Evolutionary conservation across 1,284 basidiomycete genomes (phyloP).

Genomic region (Malassezia restricta): DNA sequence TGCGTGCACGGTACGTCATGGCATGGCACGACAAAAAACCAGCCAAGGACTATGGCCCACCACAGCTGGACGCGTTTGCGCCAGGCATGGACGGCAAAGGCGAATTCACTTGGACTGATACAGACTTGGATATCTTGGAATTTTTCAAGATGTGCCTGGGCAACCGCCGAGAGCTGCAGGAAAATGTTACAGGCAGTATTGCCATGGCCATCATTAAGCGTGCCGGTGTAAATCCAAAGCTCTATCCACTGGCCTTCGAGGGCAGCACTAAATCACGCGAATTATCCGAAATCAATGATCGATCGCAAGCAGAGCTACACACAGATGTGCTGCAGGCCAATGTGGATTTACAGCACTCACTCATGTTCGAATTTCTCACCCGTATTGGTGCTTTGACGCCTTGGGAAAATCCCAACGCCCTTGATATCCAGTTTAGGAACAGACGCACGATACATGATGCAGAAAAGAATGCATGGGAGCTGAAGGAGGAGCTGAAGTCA

Average conservation of each 20-base stretch:
- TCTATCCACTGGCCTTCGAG: conserved; percentile 8
- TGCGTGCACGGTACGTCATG: conserved; percentile 25
- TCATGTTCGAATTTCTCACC: conserved; percentile 22
- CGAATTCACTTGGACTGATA: conserved; percentile 50
- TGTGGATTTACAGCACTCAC: conserved; percentile 23
- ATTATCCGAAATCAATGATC: no score
- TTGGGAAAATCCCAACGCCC: conserved; percentile 26
- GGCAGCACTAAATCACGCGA: no score
- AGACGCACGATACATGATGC: conserved; percentile 1
- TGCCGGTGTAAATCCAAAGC: conserved; percentile 45
- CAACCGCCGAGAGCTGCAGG: conserved; percentile 55
- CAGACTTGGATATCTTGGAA: conserved; percentile 58
- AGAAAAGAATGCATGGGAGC: not conserved
- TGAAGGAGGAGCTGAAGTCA: not conserved
- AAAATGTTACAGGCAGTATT: conserved; percentile 55
- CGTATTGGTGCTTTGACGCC: conserved; percentile 23
- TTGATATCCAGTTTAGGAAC: conserved; percentile 22
- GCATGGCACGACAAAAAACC: conserved; percentile 7
- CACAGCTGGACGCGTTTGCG: conserved; percentile 6
- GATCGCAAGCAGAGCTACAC: not conserved
- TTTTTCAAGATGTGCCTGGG: conserved; percentile 59
- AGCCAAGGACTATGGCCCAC: not conserved
- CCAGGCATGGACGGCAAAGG: conserved; percentile 40
- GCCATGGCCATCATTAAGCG: conserved; percentile 57
- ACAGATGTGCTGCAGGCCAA: conserved; percentile 9